Evolutionary conservation across 2,329 filamentous ascomycete species (phyloP).

Genomic region (Phaeosphaeria sp.): DNA sequence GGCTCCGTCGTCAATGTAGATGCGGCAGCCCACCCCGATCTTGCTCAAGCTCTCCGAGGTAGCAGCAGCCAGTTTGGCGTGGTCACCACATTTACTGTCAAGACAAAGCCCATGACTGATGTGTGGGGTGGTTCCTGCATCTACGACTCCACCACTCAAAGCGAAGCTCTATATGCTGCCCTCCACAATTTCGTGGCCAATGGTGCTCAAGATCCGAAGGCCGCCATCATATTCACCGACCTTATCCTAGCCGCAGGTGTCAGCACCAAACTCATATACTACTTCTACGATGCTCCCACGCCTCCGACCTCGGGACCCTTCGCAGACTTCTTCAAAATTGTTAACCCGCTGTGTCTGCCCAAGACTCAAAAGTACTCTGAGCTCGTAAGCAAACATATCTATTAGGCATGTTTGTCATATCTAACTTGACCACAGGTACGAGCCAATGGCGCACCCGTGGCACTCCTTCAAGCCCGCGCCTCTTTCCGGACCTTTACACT

Average conservation of each 20-base stretch:
- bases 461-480: constrained; percentile 17
- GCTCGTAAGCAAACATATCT: constrained; percentile 25
- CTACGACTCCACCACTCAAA: constrained; percentile 34
- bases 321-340: constrained; percentile 43
- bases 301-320: constrained; percentile 41
- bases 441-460: constrained; percentile 18
- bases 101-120: constrained; percentile 31
- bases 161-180: constrained; percentile 38
- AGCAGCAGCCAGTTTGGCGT: constrained; percentile 36
- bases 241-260: constrained; percentile 11
- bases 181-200: constrained; percentile 42
- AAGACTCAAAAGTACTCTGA: constrained; percentile 40
- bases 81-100: constrained; percentile 32
- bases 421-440: constrained; percentile 15
- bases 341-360: constrained; percentile 23
- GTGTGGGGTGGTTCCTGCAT: constrained; percentile 50
- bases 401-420: not conserved
- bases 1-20: constrained; percentile 35
- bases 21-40: constrained; percentile 32
- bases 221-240: constrained; percentile 30
- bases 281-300: constrained; percentile 31
- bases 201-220: constrained; percentile 31
- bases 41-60: constrained; percentile 43
- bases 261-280: constrained; percentile 19
- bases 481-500: constrained; percentile 36